These are phyloP conservation scores for Geotrichum klebahnii DNA, from an alignment of 1,139 yeast species.

Conservation along the genomic window DNA sequence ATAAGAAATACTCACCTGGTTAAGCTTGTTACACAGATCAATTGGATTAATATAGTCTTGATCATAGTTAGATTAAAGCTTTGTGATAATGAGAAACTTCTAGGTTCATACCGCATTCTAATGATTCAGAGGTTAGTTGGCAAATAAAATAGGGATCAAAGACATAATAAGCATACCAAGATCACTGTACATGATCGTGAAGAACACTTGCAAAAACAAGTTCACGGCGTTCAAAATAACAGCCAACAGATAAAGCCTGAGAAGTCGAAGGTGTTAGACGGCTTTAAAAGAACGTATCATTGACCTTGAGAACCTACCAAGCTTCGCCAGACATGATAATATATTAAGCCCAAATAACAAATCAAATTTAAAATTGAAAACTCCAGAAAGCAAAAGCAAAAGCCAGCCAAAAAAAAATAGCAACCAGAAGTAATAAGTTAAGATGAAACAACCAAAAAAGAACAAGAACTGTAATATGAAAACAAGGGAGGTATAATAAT, in stretches of 20 bases:
- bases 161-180: slow-evolving; percentile 52
- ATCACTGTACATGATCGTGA: slow-evolving; percentile 90
- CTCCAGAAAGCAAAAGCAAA: neutral
- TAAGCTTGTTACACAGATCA: slow-evolving; percentile 89
- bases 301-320: slow-evolving; percentile 32
- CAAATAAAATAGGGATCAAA: neutral
- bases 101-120: slow-evolving; percentile 27
- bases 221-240: slow-evolving; percentile 80
- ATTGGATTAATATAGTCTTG: slow-evolving; percentile 92
- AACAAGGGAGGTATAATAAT: too few species aligned
- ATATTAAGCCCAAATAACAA: neutral
- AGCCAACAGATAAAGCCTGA: slow-evolving; percentile 48
- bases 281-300: neutral
- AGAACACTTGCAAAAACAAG: slow-evolving; percentile 85
- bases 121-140: slow-evolving; percentile 11
- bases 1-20: slow-evolving; percentile 49
- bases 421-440: too few species aligned
- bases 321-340: slow-evolving; percentile 38
- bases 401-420: neutral
- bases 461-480: too few species aligned
- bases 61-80: neutral
- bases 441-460: too few species aligned
- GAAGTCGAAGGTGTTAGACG: neutral
- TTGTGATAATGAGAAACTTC: neutral
- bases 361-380: neutral